Base-by-base conservation (phyloP, 2,329 filamentous ascomycete genomes). In the Beauveria sp. region DNA sequence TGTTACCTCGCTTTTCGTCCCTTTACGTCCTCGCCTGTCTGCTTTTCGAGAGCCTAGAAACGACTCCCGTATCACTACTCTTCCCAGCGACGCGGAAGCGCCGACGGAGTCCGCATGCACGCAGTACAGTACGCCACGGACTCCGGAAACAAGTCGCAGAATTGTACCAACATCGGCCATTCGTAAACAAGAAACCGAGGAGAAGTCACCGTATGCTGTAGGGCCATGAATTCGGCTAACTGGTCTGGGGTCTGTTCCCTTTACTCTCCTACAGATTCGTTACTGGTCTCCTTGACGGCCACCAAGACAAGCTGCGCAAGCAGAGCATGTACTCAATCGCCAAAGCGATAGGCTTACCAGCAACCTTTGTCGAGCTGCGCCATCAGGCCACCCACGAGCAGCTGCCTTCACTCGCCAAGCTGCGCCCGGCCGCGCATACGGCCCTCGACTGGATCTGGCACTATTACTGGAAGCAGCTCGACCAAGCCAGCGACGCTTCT, bases 371-470 rank as follows among this genome's bases (percentile, higher is more conserved):
- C 59, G 92, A 96, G 77, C 79, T 96, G 62, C 85, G 93, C 51
- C 93, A 97, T 72, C 90, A 96, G 75, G 90, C 90, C 49, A 96
- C 92, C 46, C 93, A 98, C 72, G 90, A 96, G 73, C 89, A 92
- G 70, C 78, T 96, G 61, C 93, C 93, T 0, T 86, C 87, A 1
- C 78, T 96, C 58, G 80, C 83, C 12, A 86, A 91, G 65, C 78
- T 97, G 64, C 84, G 91, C 58, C 81, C 81, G 42, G 89, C 89
- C 1, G 85, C 88, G 1, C 76, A 80, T 65, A 85, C 88, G 67
- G 90, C 89, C 1, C 78, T 97, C 64, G 78, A 80, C 50, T 97
- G 93, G 93, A 86, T 97, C 57, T 96, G 91, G 90, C 81, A 86
- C 58, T 90, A 90, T 72, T 97, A 96, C 77, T 98, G 93, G 93